These are phyloP conservation scores for Lecanicillium sp. DNA, from an alignment of 2,329 filamentous ascomycete genomes.

Conservation along the genomic window DNA sequence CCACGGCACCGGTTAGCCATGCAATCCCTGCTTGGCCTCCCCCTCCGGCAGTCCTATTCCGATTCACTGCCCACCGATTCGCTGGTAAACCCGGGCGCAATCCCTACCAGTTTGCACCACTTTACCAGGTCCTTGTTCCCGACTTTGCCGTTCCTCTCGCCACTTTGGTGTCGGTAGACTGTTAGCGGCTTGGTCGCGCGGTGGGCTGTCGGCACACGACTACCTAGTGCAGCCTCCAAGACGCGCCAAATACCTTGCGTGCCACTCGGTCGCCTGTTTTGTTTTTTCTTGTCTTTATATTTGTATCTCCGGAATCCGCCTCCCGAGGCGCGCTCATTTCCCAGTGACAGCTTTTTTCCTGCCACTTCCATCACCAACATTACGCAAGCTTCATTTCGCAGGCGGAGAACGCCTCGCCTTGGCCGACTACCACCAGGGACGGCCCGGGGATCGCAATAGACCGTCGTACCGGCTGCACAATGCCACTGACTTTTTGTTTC, in stretches of 20 bases:
- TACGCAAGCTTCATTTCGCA: conserved; percentile 6
- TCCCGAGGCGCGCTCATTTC: neutral
- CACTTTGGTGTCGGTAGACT: neutral
- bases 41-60: neutral
- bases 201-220: neutral
- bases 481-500: no score
- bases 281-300: no score
- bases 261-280: no score
- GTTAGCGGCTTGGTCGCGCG: neutral
- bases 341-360: neutral
- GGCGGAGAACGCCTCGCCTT: no score
- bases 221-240: no score
- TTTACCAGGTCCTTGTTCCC: neutral
- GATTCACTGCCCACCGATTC: conserved; percentile 4
- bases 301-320: no score
- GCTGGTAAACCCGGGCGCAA: neutral
- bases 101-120: neutral
- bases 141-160: conserved; percentile 1
- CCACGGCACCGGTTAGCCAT: neutral
- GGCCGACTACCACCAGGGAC: no score
- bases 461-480: no score
- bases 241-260: no score
- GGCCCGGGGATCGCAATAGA: no score
- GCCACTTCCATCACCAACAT: neutral
- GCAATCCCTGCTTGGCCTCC: no score